These are phyloP conservation scores for Warburgia ugandensis DNA, from an alignment of 164 flowering plant species.

Conservation along the genomic window DNA sequence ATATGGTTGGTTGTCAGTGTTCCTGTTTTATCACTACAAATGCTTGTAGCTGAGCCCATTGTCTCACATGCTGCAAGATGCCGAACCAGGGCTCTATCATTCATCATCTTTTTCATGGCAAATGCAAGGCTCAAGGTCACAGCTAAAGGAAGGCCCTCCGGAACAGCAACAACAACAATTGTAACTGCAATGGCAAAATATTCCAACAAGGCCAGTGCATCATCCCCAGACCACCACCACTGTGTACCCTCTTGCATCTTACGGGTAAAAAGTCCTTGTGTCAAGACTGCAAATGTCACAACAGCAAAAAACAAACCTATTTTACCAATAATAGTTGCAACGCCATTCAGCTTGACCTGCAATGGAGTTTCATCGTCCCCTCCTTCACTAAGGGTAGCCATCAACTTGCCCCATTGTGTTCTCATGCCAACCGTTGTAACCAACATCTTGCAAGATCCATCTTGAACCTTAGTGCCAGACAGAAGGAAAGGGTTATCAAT, in stretches of 20 bases:
- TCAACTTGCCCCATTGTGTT: constrained; percentile 97
- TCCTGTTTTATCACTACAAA: constrained; percentile 98
- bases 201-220: constrained; percentile 68
- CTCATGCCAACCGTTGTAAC: constrained; percentile 98
- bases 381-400: constrained; percentile 97
- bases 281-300: constrained; percentile 83
- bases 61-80: constrained; percentile 96
- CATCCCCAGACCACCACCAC: constrained; percentile 81
- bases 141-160: constrained; percentile 92
- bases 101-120: constrained; percentile 99
- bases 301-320: constrained; percentile 90
- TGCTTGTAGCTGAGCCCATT: constrained; percentile 91
- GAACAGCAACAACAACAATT: constrained; percentile 97
- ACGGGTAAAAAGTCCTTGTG: constrained; percentile 54
- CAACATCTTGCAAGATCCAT: constrained; percentile 95
- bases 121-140: constrained; percentile 97
- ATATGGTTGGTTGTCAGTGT: constrained; percentile 91
- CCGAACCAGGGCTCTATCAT: constrained; percentile 89
- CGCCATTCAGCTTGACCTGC: constrained; percentile 96
- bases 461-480: constrained; percentile 96
- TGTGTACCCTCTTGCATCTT: constrained; percentile 60
- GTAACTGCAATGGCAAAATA: constrained; percentile 94
- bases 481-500: constrained; percentile 66
- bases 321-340: constrained; percentile 88
- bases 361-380: constrained; percentile 97